Base-by-base conservation (phyloP, 116 monocot species). In the Cymodocea nodosa region DNA sequence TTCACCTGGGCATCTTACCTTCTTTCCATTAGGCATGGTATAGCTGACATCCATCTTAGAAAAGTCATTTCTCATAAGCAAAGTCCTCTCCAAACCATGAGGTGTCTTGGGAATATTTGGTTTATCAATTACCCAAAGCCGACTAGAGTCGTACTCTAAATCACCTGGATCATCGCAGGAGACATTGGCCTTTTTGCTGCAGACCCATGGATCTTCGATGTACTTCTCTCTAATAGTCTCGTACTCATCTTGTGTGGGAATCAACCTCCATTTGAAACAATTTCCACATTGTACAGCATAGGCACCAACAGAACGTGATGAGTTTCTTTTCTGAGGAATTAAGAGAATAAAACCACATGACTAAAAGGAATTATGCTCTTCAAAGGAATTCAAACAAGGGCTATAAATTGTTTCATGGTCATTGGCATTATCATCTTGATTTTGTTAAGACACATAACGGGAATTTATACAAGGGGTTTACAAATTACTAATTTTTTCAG, bases 51-150 rank as follows among this genome's bases (percentile, higher is more conserved):
- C 93, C 69, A 89, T 52, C 68, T 89, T 93, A 0, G 89, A 83
- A 24, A 79, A 73, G 71, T 93, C 84, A 51, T 37, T 74, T 62
- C 93, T 77, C 86, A 93, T 77, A 0, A 36, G 63, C 56, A 93
- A 34, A 12, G 64, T 48, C 67, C 93, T 80, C 67, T 74, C 73
- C 1, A 78, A 79, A 14, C 67, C 71, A 2, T 69, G 54, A 5
- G 93, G 93, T 4, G 89, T 22, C 65, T 93, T 93, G 15, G 93
- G 89, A 65, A 88, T 60, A 68, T 93, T 84, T 48, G 93, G 93
- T 71, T 84, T 93, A 53, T 93, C 93, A 22, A 89, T 70, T 15
- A 85, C 82, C 93, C 93, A 93, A 14, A 93, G 17, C 2, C 76
- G 67, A 56, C 64, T 86, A 14, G 63, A 72, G 56, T 93, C 86